phyloP scores from a whole-genome alignment of 2,329 filamentous ascomycete genomes.

The Diaporthe sp. region DNA sequence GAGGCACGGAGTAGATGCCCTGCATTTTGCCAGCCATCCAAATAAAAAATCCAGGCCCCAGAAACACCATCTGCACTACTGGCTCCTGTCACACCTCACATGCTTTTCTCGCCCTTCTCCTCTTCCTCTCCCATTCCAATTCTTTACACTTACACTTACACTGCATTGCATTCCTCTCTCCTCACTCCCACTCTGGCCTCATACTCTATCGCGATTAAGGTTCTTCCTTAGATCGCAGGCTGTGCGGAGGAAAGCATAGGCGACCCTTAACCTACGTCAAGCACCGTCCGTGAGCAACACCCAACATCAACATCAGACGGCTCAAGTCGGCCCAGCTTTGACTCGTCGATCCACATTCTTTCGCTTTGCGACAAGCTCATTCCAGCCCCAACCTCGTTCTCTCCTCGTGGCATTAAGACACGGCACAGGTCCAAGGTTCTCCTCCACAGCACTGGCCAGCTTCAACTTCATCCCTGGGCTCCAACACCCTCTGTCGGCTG shows the following conservation, averaged over 20 bases:
- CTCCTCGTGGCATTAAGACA: slow-evolving; percentile 35
- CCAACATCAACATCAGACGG: not conserved
- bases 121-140: not conserved
- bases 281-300: not conserved
- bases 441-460: not conserved
- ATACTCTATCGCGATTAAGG: slow-evolving; percentile 9
- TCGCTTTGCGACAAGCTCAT: not conserved
- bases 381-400: slow-evolving; percentile 15
- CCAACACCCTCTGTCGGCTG: not conserved
- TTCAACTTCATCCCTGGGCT: slow-evolving; percentile 11
- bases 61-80: slow-evolving; percentile 16
- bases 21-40: slow-evolving; percentile 21
- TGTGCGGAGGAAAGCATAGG: slow-evolving; percentile 5
- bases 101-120: slow-evolving; percentile 24
- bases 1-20: slow-evolving; percentile 5
- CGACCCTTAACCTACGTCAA: slow-evolving; percentile 14
- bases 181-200: slow-evolving; percentile 18
- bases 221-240: slow-evolving; percentile 1
- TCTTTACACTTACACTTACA: slow-evolving; percentile 15
- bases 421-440: slow-evolving; percentile 29
- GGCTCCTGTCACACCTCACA: slow-evolving; percentile 4
- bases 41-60: slow-evolving; percentile 20
- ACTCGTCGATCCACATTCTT: not conserved
- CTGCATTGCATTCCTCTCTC: slow-evolving; percentile 9
- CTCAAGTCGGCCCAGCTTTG: slow-evolving; percentile 4